Percentiles rank a stretch among this genome's conserved stretches.
These are phyloP conservation scores for Linum usitatissimum DNA, from an alignment of 345 rosid genomes.

Conservation along the genomic window DNA sequence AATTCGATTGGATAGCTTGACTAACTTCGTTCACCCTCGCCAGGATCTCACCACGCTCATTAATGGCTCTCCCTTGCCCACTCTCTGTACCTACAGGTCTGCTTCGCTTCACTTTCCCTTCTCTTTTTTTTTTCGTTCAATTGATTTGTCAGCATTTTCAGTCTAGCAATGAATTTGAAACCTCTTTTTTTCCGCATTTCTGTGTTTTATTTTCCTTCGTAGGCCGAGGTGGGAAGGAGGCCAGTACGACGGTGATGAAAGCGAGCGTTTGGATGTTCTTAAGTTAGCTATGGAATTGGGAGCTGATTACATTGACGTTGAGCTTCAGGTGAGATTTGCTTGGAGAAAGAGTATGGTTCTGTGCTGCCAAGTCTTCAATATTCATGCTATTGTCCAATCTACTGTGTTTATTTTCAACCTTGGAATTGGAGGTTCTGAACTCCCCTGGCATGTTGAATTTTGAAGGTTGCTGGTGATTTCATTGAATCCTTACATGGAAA, in stretches of 20 bases:
- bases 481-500: conserved; percentile 41
- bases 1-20: conserved; percentile 65
- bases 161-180: conserved; percentile 8
- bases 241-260: conserved; percentile 77
- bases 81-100: conserved; percentile 86
- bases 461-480: conserved; percentile 70
- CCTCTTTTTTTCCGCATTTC: neutral
- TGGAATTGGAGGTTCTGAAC: neutral
- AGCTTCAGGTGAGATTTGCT: conserved; percentile 54
- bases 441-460: neutral
- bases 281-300: conserved; percentile 81
- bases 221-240: conserved; percentile 99
- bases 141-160: neutral
- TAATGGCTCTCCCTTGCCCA: conserved; percentile 51
- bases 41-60: conserved; percentile 43
- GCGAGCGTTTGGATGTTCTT: conserved; percentile 46
- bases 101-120: neutral
- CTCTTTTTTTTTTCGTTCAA: neutral
- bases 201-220: neutral
- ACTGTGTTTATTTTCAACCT: neutral
- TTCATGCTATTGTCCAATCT: neutral
- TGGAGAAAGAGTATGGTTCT: neutral
- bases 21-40: conserved; percentile 28
- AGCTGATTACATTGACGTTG: conserved; percentile 90
- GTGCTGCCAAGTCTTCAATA: neutral